Percentiles rank a stretch among this genome's conserved stretches.
Conservation (phyloP, 2,329 filamentous ascomycete genomes). For the Talaromyces sp. region DNA sequence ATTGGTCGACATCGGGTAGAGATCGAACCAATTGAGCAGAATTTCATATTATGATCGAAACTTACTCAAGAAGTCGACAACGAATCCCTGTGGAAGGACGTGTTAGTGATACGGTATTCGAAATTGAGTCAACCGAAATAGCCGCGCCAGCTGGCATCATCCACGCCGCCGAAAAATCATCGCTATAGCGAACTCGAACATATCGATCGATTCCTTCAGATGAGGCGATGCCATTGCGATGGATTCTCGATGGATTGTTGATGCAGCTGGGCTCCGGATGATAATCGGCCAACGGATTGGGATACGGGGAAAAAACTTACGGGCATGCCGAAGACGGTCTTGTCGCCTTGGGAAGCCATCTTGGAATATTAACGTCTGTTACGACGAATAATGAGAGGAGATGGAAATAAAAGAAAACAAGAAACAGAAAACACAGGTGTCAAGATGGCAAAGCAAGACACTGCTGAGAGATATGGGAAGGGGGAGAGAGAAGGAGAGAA, state of each 20-base stretch:
- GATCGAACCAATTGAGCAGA: neutral
- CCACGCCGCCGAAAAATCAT: conserved; percentile 11
- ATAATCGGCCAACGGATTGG: conserved; percentile 1
- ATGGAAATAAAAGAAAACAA: conserved; percentile 35
- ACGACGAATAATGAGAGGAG: conserved; percentile 36
- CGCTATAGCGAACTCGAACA: conserved; percentile 8
- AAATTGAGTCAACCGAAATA: neutral
- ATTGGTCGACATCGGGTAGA: neutral
- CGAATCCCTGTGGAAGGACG: conserved; percentile 65
- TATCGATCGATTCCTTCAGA: neutral
- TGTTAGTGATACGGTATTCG: conserved; percentile 27
- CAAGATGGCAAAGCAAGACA: conserved; percentile 9
- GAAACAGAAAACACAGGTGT: conserved; percentile 22
- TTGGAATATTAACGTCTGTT: conserved; percentile 38
- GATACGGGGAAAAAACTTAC: conserved; percentile 35
- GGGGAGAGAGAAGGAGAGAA: conserved; percentile 40
- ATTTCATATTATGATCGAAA: conserved; percentile 34
- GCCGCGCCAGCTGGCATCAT: conserved; percentile 14
- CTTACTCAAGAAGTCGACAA: conserved; percentile 99
- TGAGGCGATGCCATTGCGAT: conserved; percentile 15
- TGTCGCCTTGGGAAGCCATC: conserved; percentile 49
- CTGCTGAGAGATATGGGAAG: conserved; percentile 27
- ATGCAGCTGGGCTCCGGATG: conserved; percentile 16
- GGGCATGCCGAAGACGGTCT: conserved; percentile 54
- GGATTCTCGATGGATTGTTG: conserved; percentile 8